phyloP scores from a whole-genome alignment of 208 protist genomes.

The Trypanosoma boissoni region DNA sequence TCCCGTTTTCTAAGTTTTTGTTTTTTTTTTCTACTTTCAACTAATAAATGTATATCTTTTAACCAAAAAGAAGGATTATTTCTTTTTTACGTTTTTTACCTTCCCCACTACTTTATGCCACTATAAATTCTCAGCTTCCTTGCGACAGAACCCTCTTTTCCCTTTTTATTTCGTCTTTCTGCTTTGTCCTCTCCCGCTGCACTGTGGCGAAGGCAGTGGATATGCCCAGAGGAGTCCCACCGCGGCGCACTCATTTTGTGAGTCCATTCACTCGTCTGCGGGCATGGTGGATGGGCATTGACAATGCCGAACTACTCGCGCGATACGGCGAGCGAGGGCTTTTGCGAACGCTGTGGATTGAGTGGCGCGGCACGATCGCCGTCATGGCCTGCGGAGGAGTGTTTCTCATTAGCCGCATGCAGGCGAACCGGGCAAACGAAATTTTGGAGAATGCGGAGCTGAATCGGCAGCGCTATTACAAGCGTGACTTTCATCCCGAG shows the following conservation, averaged over 20 bases:
- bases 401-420: constrained; percentile 42
- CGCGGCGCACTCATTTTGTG: constrained; percentile 27
- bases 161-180: constrained; percentile 11
- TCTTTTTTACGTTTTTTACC: no score
- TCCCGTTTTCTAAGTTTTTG: constrained; percentile 9
- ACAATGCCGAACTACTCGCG: constrained; percentile 54
- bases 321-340: constrained; percentile 66
- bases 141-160: constrained; percentile 2
- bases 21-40: not conserved
- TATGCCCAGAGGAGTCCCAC: constrained; percentile 17
- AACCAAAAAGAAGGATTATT: no score
- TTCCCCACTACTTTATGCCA: no score
- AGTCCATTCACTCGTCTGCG: constrained; percentile 53
- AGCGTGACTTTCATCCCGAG: constrained; percentile 64
- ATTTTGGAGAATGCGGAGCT: constrained; percentile 88
- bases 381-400: constrained; percentile 35
- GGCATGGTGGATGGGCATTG: constrained; percentile 80
- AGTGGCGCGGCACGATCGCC: constrained; percentile 65
- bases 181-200: not conserved
- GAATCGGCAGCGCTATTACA: constrained; percentile 76
- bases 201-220: not conserved
- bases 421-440: constrained; percentile 62
- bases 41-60: no score
- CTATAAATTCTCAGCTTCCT: no score
- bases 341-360: constrained; percentile 64